Conservation (phyloP, 345 rosid genomes). For the Salix suchowensis region DNA sequence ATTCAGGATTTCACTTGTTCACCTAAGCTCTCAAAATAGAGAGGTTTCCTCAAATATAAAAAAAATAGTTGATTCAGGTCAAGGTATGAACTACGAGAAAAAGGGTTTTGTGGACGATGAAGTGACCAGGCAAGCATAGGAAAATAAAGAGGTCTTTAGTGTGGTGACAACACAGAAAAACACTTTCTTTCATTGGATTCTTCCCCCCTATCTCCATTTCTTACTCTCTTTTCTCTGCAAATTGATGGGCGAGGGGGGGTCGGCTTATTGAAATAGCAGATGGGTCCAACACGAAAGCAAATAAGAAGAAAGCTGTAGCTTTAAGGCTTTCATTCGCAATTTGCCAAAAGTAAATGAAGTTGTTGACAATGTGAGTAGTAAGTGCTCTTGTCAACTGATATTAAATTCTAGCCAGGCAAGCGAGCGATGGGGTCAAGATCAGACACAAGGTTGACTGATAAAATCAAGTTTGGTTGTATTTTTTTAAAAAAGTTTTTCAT, state of each 20-base stretch:
- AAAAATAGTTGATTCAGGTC: background rate
- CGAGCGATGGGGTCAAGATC: too few species aligned
- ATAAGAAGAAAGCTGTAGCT: background rate
- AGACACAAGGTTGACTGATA: too few species aligned
- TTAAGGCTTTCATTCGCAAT: background rate
- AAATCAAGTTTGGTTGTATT: too few species aligned
- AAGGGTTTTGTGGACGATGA: background rate
- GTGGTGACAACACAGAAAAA: background rate
- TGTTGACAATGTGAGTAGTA: background rate
- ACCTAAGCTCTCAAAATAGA: rapidly evolving
- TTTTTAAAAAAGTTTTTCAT: too few species aligned
- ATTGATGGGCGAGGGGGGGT: background rate
- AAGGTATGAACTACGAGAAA: background rate
- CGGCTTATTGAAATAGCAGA: background rate
- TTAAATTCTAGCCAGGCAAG: too few species aligned
- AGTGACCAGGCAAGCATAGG: background rate
- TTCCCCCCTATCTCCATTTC: background rate
- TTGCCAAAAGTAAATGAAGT: background rate
- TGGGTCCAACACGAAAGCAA: background rate
- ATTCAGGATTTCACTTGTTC: rapidly evolving
- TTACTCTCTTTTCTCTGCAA: background rate
- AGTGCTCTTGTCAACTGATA: conserved; percentile 9
- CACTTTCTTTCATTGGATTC: background rate
- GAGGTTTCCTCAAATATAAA: too few species aligned
- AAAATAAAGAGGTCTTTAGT: background rate